A percentile compares a stretch with the other conserved stretches of the same genome.
Evolutionary conservation across 208 protist species (phyloP).

Genomic region (Angomonas ambiguus): DNA sequence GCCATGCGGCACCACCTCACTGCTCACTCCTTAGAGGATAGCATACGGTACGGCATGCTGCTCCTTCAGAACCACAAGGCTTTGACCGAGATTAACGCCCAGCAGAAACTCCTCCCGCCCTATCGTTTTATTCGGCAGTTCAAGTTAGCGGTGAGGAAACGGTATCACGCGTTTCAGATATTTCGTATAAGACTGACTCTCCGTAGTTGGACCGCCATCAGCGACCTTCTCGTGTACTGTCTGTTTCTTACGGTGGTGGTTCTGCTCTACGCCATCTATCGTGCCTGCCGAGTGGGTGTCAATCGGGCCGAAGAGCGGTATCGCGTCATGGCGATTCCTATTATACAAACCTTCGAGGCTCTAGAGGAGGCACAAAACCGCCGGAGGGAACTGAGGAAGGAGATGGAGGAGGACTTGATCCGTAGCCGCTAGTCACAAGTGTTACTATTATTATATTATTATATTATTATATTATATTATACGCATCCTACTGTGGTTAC

Average conservation of each 20-base stretch:
- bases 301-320: constrained; percentile 75
- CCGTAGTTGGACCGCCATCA: constrained; percentile 54
- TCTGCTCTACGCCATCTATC: constrained; percentile 79
- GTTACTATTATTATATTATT: neutral
- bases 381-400: constrained; percentile 28
- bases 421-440: constrained; percentile 12
- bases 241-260: constrained; percentile 60
- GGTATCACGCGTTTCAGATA: constrained; percentile 57
- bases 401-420: constrained; percentile 80
- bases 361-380: constrained; percentile 62
- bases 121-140: constrained; percentile 29
- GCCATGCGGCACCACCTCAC: constrained; percentile 66
- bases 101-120: constrained; percentile 19
- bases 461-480: neutral
- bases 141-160: constrained; percentile 27
- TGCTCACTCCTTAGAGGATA: constrained; percentile 40
- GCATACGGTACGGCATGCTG: constrained; percentile 44
- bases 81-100: constrained; percentile 49
- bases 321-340: constrained; percentile 64
- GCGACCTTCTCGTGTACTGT: constrained; percentile 67
- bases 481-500: no score
- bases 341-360: constrained; percentile 74
- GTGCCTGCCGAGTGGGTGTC: constrained; percentile 69
- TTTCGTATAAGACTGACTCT: constrained; percentile 58
- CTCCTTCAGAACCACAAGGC: constrained; percentile 63